Base-by-base conservation (phyloP, 2,329 filamentous ascomycete species). In the Nemania bipapillata region DNA sequence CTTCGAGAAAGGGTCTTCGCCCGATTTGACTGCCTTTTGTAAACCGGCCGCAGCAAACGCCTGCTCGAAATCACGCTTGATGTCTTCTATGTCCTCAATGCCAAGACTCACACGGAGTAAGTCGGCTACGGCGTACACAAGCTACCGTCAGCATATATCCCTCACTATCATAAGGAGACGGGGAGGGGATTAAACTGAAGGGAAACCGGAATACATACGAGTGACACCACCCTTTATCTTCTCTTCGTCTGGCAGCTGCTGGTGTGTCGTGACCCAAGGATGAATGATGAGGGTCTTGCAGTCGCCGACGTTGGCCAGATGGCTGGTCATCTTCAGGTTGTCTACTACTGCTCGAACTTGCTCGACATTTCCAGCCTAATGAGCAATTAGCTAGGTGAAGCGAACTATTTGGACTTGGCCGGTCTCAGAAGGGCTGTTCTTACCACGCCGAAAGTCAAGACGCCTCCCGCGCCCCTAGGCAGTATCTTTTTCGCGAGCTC, bases 41-140 rank as follows among this genome's bases (percentile, higher is more conserved):
- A 79, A 72, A 20, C 72, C 74, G 11, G 77, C 80, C n/a, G 82
- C 80, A 60, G 83, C 80, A 77, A 91, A 90, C 0, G 87, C 88
- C 79, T 91, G 90, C 78, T 90, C 87, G 74, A 92, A 92, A 77
- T 92, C 90, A 35, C 85, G 85, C 73, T 89, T 89, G 75, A 92
- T 92, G 74, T 92, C 90, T 79, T 91, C 89, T 71, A 92, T 90
- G 75, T 91, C 89, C 78, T 92, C 90, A 6, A 87, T 92, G 60
- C 90, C 90, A 63, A 92, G 89, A 0, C 89, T 91, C 72, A 91
- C 89, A 64, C 90, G 87, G 74, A 91, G 90, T 28, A 87, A 85
- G 76, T 91, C 90, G 80, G 75, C 75, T 72, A 45, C 64, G 26
- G 20, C 20, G 42, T 32, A 4, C 9, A 45, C 57, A n/a, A 56